phyloP scores from a whole-genome alignment of 345 rosid species.

The Reutealis trisperma region DNA sequence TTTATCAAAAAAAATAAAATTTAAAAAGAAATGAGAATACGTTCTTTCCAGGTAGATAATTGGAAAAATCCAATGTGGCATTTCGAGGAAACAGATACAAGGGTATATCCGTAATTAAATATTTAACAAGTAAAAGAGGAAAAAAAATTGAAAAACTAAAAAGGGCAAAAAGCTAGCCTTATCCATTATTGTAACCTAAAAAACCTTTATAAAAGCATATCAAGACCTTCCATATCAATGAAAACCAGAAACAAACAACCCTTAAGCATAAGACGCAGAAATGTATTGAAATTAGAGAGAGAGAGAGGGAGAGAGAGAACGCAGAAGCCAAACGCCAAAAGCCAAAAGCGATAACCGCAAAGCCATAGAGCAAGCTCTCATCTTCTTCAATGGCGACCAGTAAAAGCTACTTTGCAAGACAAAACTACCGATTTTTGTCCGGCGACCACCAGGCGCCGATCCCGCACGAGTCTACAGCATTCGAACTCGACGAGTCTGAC shows the following conservation, averaged over 20 bases:
- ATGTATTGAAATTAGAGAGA: no score
- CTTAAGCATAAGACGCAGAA: no score
- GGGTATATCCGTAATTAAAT: conserved; percentile 33
- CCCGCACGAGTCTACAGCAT: conserved; percentile 36
- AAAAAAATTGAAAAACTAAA: not conserved
- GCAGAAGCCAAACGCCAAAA: no score
- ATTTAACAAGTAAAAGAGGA: not conserved
- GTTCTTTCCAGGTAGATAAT: no score
- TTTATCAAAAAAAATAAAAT: no score
- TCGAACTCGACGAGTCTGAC: conserved; percentile 94
- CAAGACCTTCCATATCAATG: not conserved
- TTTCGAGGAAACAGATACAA: not conserved
- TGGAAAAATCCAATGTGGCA: conserved; percentile 4
- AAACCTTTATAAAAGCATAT: conserved; percentile 56
- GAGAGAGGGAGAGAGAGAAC: no score
- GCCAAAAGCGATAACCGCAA: not conserved
- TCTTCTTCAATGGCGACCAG: conserved; percentile 61
- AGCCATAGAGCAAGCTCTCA: not conserved
- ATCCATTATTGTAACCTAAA: conserved; percentile 46
- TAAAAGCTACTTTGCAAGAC: conserved; percentile 61
- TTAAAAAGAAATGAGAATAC: no score
- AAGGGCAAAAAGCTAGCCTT: conserved; percentile 30
- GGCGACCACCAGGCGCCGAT: conserved; percentile 41
- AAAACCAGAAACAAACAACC: not conserved
- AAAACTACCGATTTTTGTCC: conserved; percentile 64